A percentile compares a stretch with the other conserved stretches of the same genome.
Evolutionary conservation across 805 yeast species (phyloP).

Genomic region (Schizosaccharomyces japonicus): DNA sequence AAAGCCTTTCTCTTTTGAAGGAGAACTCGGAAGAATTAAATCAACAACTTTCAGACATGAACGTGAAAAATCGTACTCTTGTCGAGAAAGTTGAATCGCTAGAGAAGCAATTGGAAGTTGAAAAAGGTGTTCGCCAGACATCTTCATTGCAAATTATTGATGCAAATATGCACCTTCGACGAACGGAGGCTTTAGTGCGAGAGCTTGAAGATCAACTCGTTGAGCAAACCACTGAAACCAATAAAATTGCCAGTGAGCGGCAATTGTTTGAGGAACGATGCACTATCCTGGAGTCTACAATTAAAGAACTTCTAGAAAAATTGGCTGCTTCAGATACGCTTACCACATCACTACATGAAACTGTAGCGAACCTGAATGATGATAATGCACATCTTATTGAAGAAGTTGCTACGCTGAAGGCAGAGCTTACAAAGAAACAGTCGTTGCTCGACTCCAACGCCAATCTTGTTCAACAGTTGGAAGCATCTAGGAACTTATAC

Average conservation of each 20-base stretch:
- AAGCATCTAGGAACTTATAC: background rate
- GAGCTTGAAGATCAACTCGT: background rate
- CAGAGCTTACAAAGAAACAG: slow-evolving; percentile 1
- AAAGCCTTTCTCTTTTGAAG: background rate
- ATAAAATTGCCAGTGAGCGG: background rate
- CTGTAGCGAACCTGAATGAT: background rate
- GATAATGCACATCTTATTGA: background rate
- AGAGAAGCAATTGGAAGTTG: background rate
- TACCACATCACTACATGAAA: background rate
- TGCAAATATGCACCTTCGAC: background rate
- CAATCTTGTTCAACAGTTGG: background rate
- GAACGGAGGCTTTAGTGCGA: background rate
- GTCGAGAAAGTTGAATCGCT: background rate
- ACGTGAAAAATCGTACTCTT: background rate
- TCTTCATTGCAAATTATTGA: background rate
- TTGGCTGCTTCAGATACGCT: background rate
- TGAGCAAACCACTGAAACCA: background rate
- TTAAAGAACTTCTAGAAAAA: background rate
- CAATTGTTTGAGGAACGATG: background rate
- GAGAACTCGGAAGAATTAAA: background rate
- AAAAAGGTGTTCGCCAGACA: background rate
- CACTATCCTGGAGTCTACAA: background rate
- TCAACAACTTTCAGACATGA: background rate
- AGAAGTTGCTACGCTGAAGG: background rate
- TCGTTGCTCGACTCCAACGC: background rate